Percentiles rank a stretch among this genome's conserved stretches.
Conservation (phyloP, 1,284 basidiomycete genomes). For the Ganoderma lingzhi region DNA sequence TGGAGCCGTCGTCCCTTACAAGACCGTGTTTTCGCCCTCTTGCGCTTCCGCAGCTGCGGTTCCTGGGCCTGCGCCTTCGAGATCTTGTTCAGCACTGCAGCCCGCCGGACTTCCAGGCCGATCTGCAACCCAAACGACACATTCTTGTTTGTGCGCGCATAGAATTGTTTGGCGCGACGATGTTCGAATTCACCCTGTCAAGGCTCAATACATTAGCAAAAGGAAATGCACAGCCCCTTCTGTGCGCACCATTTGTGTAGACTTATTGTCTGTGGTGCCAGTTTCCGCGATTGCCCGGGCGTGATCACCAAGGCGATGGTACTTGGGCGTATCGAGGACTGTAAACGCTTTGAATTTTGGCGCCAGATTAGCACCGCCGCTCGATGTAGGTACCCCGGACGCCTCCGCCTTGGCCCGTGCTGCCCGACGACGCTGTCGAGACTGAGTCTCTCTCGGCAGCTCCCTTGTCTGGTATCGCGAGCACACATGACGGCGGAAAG, state of each 20-base stretch:
- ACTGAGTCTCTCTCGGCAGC: conserved; percentile 37
- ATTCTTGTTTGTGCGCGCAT: conserved; percentile 41
- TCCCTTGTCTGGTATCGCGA: conserved; percentile 34
- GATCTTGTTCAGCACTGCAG: background rate
- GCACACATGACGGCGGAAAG: conserved; percentile 34
- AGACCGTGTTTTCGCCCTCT: background rate
- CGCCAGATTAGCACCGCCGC: background rate
- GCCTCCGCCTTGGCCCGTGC: background rate
- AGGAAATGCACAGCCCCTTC: too few species aligned
- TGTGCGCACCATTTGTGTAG: conserved; percentile 15
- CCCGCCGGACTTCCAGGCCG: conserved; percentile 21
- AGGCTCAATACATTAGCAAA: background rate
- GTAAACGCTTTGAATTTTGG: conserved; percentile 29
- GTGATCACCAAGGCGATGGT: conserved; percentile 44
- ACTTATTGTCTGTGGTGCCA: conserved; percentile 45
- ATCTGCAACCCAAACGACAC: conserved; percentile 35
- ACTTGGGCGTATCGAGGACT: conserved; percentile 41
- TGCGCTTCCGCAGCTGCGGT: too few species aligned
- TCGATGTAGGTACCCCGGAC: background rate
- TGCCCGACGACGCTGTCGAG: conserved; percentile 12
- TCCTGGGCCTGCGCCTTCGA: background rate
- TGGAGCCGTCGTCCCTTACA: background rate
- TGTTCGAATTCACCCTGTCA: conserved; percentile 45
- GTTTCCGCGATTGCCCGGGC: conserved; percentile 35
- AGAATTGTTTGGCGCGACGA: conserved; percentile 41